These are phyloP conservation scores for Mycena rebaudengoi DNA, from an alignment of 768 basidiomycete species.

Conservation along the genomic window DNA sequence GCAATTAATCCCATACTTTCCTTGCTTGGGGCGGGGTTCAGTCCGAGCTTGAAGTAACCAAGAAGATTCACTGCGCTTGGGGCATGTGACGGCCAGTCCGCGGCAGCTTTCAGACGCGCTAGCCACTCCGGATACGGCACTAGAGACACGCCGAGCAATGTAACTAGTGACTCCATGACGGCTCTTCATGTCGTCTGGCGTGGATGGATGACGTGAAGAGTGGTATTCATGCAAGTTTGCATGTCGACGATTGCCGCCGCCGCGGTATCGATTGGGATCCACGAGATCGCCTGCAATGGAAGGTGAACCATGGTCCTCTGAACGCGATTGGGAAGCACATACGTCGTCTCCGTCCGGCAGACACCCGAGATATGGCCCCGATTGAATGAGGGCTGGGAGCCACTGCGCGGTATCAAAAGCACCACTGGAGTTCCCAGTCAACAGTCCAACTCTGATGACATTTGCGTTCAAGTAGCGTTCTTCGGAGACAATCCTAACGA, in stretches of 20 bases:
- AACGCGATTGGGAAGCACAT: no score
- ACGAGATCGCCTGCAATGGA: background rate
- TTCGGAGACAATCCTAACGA: background rate
- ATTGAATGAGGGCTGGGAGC: background rate
- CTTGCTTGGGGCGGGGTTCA: no score
- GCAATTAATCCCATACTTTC: no score
- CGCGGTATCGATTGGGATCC: background rate
- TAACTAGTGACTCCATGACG: background rate
- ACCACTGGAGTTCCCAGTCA: background rate
- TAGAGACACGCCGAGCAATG: background rate
- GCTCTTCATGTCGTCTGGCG: background rate
- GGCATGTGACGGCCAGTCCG: no score
- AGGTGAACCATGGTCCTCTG: no score
- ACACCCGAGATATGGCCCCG: background rate
- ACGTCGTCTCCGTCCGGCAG: background rate
- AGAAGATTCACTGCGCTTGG: no score
- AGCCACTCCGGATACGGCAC: background rate
- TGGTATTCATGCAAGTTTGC: background rate
- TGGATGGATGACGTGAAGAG: background rate
- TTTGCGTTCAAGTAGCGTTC: background rate
- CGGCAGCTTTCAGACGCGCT: background rate
- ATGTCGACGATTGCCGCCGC: background rate
- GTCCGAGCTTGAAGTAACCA: no score
- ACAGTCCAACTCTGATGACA: background rate
- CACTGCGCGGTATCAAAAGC: background rate